These are phyloP conservation scores for Mycena vulgaris DNA, from an alignment of 768 basidiomycete species.

Conservation along the genomic window DNA sequence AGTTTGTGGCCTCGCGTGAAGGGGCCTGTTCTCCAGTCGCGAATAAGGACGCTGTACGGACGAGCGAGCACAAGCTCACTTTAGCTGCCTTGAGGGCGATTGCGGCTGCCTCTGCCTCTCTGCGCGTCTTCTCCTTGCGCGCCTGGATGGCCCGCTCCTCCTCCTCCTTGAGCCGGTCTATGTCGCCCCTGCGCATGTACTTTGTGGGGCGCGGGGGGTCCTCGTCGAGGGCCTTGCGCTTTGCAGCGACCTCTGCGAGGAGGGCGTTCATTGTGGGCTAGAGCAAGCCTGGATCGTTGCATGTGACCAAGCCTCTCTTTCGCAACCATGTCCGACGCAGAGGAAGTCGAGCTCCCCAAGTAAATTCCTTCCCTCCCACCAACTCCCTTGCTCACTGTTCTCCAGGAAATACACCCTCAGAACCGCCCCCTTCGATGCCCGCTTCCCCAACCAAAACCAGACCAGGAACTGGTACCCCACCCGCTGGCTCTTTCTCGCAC, in stretches of 20 bases:
- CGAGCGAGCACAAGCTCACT: conserved; percentile 57
- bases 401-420: conserved; percentile 89
- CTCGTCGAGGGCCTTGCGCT: conserved; percentile 82
- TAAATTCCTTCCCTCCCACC: conserved; percentile 40
- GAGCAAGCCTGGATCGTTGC: conserved; percentile 37
- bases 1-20: conserved; percentile 58
- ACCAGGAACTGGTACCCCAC: conserved; percentile 91
- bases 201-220: conserved; percentile 77
- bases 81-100: conserved; percentile 50
- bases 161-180: conserved; percentile 79
- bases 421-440: conserved; percentile 96
- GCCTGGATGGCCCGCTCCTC: conserved; percentile 46
- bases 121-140: conserved; percentile 52
- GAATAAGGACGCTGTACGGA: conserved; percentile 50
- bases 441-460: conserved; percentile 94
- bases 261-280: conserved; percentile 84
- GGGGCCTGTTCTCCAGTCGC: conserved; percentile 64
- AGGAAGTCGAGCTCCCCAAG: conserved; percentile 68
- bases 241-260: conserved; percentile 88
- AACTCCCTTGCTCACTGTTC: conserved; percentile 37
- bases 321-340: conserved; percentile 71
- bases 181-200: conserved; percentile 93
- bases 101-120: conserved; percentile 50
- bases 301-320: background rate
- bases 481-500: background rate